These are phyloP conservation scores for Ambrosia artemisiifolia DNA, from an alignment of 129 eudicot genomes.

Conservation along the genomic window DNA sequence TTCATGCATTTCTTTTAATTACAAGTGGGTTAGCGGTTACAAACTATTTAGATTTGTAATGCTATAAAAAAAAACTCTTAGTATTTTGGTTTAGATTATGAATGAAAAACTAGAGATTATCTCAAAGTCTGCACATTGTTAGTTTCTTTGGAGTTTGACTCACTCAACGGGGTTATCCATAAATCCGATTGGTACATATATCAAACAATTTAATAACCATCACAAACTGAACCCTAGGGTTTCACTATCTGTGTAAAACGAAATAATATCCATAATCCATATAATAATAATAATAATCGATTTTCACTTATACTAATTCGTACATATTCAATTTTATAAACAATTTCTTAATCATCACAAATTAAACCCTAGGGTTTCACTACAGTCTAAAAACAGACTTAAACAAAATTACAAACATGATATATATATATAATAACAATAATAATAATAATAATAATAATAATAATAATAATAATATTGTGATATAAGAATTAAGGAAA, in stretches of 20 bases:
- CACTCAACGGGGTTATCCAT: too few relatives aligned
- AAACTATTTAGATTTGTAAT: too few relatives aligned
- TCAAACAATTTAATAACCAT: background rate
- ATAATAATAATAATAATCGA: background rate
- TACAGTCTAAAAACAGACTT: background rate
- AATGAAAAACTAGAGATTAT: too few relatives aligned
- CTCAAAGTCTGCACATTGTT: too few relatives aligned
- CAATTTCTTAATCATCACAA: background rate
- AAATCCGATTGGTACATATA: too few relatives aligned
- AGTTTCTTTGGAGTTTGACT: too few relatives aligned
- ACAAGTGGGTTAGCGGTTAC: too few relatives aligned
- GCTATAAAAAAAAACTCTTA: too few relatives aligned
- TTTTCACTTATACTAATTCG: too few relatives aligned
- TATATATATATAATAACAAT: background rate
- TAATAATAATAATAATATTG: background rate
- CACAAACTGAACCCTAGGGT: slow-evolving; percentile 27
- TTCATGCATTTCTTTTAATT: too few relatives aligned
- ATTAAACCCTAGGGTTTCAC: slow-evolving; percentile 28
- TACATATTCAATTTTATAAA: background rate
- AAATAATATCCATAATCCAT: background rate
- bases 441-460: background rate
- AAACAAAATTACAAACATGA: background rate
- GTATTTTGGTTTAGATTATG: too few relatives aligned
- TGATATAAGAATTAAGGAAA: slow-evolving; percentile 4
- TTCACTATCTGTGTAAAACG: background rate